Conservation (phyloP, 2,329 filamentous ascomycete species). For the Neonectria punicea region DNA sequence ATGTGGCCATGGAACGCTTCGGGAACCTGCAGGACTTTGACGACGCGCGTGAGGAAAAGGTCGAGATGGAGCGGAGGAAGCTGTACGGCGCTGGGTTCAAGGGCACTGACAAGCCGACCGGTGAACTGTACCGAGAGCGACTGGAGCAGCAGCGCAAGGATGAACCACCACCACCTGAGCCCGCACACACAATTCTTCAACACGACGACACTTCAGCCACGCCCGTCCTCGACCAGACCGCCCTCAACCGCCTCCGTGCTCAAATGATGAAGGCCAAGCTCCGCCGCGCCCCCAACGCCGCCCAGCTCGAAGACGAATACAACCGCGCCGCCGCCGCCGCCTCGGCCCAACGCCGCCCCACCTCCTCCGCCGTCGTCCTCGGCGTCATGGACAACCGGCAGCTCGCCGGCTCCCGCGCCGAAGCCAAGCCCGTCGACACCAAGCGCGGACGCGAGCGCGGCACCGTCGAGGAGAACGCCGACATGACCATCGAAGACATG, state of each 20-base stretch:
- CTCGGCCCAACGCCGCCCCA: slow-evolving; percentile 61
- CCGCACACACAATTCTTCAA: slow-evolving; percentile 65
- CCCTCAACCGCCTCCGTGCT: slow-evolving; percentile 89
- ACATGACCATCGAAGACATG: slow-evolving; percentile 98
- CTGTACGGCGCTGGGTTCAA: slow-evolving; percentile 88
- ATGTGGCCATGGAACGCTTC: slow-evolving; percentile 84
- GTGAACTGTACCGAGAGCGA: slow-evolving; percentile 85
- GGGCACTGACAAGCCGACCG: slow-evolving; percentile 86
- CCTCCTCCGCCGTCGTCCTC: slow-evolving; percentile 75
- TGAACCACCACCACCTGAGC: slow-evolving; percentile 41
- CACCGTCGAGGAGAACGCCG: slow-evolving; percentile 87
- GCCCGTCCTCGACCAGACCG: slow-evolving; percentile 74
- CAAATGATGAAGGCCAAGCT: slow-evolving; percentile 97
- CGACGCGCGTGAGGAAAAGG: slow-evolving; percentile 90
- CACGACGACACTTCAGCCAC: slow-evolving; percentile 49
- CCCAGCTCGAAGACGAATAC: slow-evolving; percentile 84
- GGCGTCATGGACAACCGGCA: slow-evolving; percentile 90
- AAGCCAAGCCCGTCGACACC: slow-evolving; percentile 81
- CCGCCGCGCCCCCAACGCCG: slow-evolving; percentile 78
- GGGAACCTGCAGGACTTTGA: slow-evolving; percentile 88
- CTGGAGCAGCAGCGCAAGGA: slow-evolving; percentile 65
- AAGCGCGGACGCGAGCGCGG: slow-evolving; percentile 88
- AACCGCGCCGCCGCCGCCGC: slow-evolving; percentile 76
- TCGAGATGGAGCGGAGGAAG: slow-evolving; percentile 85
- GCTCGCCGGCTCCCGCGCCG: slow-evolving; percentile 77